Evolutionary conservation across 495 filamentous ascomycete species (phyloP), one percentile per base, ranked within the genome.

Genomic region (Rhypophila decipiens): DNA sequence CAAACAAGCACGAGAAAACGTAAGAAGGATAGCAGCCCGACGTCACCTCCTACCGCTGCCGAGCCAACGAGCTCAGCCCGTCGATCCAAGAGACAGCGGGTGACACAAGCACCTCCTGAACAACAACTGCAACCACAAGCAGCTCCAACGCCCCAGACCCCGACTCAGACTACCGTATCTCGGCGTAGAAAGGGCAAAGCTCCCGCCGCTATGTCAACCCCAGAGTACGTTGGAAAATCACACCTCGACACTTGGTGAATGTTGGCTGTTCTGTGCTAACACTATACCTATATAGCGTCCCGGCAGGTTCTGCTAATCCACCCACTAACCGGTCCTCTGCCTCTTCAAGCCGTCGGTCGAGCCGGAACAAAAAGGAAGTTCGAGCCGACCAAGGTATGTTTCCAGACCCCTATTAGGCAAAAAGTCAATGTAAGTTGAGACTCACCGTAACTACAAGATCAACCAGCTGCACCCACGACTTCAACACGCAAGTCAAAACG

Each of bases 171-270:
- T 50, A 58, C 71, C 49, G 46, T 65, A 50, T 55, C 77, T 48
- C 80, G 82, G 46, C 81, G 77, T 56, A 74, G 67, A 66, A 76
- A 78, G 68, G 70, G 78, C 61, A 82, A 85, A 69, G 70, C 75
- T 62, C 61, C 80, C 42, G 69, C 75, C 68, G 76, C 74, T 60
- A 93, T 91, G 90, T 89, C 89, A 69, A 87, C 84, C 73, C 79
- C 85, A 63, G 83, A 80, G 88, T 93, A 70, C 46, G 78, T 72
- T 24, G 22, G 17, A n/a, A n/a, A n/a, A n/a, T n/a, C n/a, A 33
- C 23, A 22, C 29, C 20, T 34, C 24, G 36, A 19, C 13, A 15
- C 27, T 27, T 17, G 12, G n/a, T 36, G 2, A n/a, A 17, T 19
- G 8, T 15, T 7, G 5, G 17, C 29, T 4, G 1, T 11, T 44